Percentiles rank a stretch among this genome's conserved stretches.
These are phyloP conservation scores for Yamadazyma kanchanaburiensis DNA, from an alignment of 1,139 yeast genomes.

Conservation along the genomic window DNA sequence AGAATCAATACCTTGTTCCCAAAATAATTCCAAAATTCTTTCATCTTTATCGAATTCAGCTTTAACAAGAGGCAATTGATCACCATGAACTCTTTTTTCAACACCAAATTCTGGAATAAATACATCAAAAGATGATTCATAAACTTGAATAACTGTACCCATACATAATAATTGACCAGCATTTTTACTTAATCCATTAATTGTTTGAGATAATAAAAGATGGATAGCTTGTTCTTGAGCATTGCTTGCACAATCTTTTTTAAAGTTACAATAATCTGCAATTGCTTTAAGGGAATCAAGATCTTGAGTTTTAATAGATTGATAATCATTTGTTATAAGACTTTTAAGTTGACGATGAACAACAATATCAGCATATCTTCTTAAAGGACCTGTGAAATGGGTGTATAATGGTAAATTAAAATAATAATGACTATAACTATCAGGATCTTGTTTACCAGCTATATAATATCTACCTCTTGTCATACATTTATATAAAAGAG, in stretches of 20 bases:
- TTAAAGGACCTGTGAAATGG: conserved; percentile 89
- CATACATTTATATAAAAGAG: conserved; percentile 77
- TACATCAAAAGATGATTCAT: conserved; percentile 94
- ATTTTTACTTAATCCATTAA: conserved; percentile 70
- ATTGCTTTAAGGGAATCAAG: conserved; percentile 72
- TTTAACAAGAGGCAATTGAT: conserved; percentile 86
- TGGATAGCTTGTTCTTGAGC: conserved; percentile 97
- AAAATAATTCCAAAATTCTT: conserved; percentile 73
- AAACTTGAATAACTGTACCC: conserved; percentile 89
- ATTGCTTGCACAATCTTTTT: conserved; percentile 87
- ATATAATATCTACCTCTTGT: conserved; percentile 81
- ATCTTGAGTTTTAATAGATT: conserved; percentile 31
- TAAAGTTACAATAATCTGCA: conserved; percentile 91
- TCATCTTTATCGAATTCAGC: conserved; percentile 82
- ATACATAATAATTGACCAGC: conserved; percentile 81
- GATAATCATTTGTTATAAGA: conserved; percentile 39
- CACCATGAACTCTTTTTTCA: conserved; percentile 97
- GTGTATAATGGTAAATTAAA: conserved; percentile 83
- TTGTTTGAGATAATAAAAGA: conserved; percentile 76
- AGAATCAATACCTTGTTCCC: conserved; percentile 91
- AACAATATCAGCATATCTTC: conserved; percentile 88
- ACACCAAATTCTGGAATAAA: conserved; percentile 93
- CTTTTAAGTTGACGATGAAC: conserved; percentile 89
- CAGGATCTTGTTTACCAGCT: conserved; percentile 86
- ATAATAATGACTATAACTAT: conserved; percentile 73